Evolutionary conservation across 352 stramenopile species (phyloP).

Genomic region (Albugo laibachii): DNA sequence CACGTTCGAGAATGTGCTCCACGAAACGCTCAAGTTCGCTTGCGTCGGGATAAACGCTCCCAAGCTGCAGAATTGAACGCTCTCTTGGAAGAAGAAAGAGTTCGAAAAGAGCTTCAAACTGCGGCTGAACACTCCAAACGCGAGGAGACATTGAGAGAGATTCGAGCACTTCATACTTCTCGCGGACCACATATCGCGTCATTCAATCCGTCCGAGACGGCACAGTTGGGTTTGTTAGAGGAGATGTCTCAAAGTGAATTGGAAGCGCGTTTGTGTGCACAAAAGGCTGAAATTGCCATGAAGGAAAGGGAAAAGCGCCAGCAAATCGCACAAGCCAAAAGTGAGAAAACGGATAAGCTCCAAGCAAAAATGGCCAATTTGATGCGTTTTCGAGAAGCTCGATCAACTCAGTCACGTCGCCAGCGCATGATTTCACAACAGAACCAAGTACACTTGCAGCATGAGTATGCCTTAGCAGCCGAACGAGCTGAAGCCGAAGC

Average conservation of each 20-base stretch:
- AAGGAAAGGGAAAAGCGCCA: slow-evolving; percentile 49
- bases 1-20: slow-evolving; percentile 56
- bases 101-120: slow-evolving; percentile 35
- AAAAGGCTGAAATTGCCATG: slow-evolving; percentile 39
- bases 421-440: too few relatives aligned
- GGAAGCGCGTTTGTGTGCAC: slow-evolving; percentile 59
- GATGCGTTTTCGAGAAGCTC: slow-evolving; percentile 28
- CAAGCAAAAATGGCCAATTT: slow-evolving; percentile 64
- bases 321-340: slow-evolving; percentile 46
- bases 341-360: slow-evolving; percentile 56
- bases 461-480: too few relatives aligned
- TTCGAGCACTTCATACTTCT: slow-evolving; percentile 59
- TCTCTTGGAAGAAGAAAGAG: slow-evolving; percentile 34
- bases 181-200: slow-evolving; percentile 61
- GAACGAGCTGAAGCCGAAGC: too few relatives aligned
- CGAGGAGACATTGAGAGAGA: slow-evolving; percentile 73
- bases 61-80: slow-evolving; percentile 43
- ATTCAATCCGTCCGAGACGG: slow-evolving; percentile 81
- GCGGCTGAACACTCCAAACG: slow-evolving; percentile 44
- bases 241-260: slow-evolving; percentile 85
- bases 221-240: slow-evolving; percentile 71
- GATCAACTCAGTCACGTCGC: too few relatives aligned
- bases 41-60: slow-evolving; percentile 33
- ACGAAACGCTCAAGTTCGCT: slow-evolving; percentile 42
- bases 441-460: too few relatives aligned